Evolutionary conservation across 2,329 filamentous ascomycete species (phyloP).

Genomic region (Seiridium unicorne): DNA sequence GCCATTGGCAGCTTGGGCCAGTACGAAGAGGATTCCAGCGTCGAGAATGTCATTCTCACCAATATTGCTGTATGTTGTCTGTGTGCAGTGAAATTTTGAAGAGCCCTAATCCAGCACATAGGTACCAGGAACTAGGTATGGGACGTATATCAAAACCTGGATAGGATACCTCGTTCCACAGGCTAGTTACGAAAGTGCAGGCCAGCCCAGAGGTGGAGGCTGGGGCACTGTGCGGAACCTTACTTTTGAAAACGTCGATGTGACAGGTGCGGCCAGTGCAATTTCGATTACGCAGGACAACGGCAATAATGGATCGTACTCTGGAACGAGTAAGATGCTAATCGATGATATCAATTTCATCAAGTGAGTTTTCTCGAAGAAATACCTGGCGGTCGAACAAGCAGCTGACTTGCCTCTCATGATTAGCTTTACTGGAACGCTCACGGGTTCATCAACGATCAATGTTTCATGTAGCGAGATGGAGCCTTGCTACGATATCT

Average conservation of each 20-base stretch:
- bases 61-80: slow-evolving; percentile 41
- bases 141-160: slow-evolving; percentile 57
- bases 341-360: slow-evolving; percentile 38
- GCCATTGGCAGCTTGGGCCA: slow-evolving; percentile 55
- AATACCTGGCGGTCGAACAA: too few relatives aligned
- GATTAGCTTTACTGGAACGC: slow-evolving; percentile 49
- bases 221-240: slow-evolving; percentile 52
- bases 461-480: slow-evolving; percentile 44
- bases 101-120: slow-evolving; percentile 12
- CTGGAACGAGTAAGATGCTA: slow-evolving; percentile 48
- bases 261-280: slow-evolving; percentile 42
- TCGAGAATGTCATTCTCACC: slow-evolving; percentile 46
- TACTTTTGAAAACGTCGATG: slow-evolving; percentile 47
- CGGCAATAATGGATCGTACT: slow-evolving; percentile 46
- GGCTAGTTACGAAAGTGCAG: slow-evolving; percentile 45
- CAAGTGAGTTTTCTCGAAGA: too few relatives aligned
- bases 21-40: slow-evolving; percentile 52
- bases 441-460: slow-evolving; percentile 33
- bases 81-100: not conserved
- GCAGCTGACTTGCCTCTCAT: slow-evolving; percentile 26
- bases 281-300: slow-evolving; percentile 44
- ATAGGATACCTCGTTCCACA: slow-evolving; percentile 46
- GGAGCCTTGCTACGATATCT: slow-evolving; percentile 45
- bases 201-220: slow-evolving; percentile 47
- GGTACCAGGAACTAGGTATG: not conserved